phyloP scores from a whole-genome alignment of 2,329 filamentous ascomycete species.

The Anthostomella pinea region DNA sequence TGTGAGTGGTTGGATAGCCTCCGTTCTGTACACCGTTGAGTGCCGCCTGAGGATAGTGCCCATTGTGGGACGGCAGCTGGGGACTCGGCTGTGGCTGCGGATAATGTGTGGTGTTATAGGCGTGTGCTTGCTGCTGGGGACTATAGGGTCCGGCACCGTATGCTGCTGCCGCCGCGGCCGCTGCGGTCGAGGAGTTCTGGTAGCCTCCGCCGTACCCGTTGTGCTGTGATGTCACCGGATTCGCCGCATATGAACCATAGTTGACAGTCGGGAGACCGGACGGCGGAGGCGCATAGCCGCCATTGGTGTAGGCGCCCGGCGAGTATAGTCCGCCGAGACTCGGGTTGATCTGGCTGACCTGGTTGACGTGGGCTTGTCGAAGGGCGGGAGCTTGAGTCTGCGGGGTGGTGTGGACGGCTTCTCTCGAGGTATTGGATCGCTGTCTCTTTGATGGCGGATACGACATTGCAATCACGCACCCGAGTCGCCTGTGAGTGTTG shows the following conservation, averaged over 20 bases:
- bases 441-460: conserved; percentile 33
- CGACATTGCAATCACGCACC: conserved; percentile 29
- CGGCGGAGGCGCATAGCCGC: conserved; percentile 20
- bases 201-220: conserved; percentile 29
- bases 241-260: conserved; percentile 28
- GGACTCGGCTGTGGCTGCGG: conserved; percentile 23
- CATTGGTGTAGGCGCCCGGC: conserved; percentile 26
- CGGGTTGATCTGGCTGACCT: conserved; percentile 16
- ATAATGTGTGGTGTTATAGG: conserved; percentile 27
- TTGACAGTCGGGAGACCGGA: conserved; percentile 21
- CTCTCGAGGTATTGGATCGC: conserved; percentile 33
- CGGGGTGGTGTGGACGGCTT: conserved; percentile 30
- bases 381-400: conserved; percentile 33
- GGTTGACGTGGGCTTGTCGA: conserved; percentile 28
- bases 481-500: conserved; percentile 5
- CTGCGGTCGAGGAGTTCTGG: conserved; percentile 11
- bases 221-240: conserved; percentile 26
- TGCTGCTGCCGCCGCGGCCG: conserved; percentile 14
- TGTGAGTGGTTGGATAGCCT: conserved; percentile 19
- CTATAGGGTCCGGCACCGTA: conserved; percentile 26
- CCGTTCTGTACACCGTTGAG: conserved; percentile 24
- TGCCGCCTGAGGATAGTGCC: conserved; percentile 20
- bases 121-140: conserved; percentile 25
- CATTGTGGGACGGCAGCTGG: conserved; percentile 24
- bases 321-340: conserved; percentile 18